Base-by-base conservation (phyloP, 331 rosid species). In the Rhamnella rubrinervis region DNA sequence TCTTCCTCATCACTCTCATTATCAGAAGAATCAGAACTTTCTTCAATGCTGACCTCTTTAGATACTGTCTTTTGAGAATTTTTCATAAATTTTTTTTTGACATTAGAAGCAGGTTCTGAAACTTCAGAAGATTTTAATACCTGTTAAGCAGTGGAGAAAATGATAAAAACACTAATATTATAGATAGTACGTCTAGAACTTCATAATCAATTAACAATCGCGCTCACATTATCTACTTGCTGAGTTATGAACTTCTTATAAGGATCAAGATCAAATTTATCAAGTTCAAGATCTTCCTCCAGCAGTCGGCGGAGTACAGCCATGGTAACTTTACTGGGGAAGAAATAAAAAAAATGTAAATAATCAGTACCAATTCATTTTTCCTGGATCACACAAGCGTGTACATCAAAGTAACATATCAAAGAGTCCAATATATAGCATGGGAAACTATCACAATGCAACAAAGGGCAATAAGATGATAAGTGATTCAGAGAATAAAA, bases 201-300 rank as follows among this genome's bases (percentile, higher is more conserved):
- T 66, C 21, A 63, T 21, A 63, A 77, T 53, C 46, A 67, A 11
- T 46, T 38, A 66, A 74, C 62, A 68, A 70, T 76, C 61, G 39
- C 55, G 55, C 91, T 75, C 72, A 91, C 97, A 87, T 83, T 77
- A 40, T 95, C 98, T 68, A 95, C 77, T 72, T 89, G 85, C 55
- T 75, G 85, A 74, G 73, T 83, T 77, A 92, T 85, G 74, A 89
- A 77, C 81, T 89, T 88, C 82, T 92, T 92, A 67, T 1, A 71
- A 49, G 88, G 72, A 78, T 92, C 98, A 46, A 92, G 93, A 71
- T 83, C 50, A 78, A 70, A 61, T 65, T 69, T 72, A 66, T 79
- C 83, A 58, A 92, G 87, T 71, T 81, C 75, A 77, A 92, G 96
- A 80, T 92, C 98, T 78, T 75, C 80, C 85, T 92, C 98, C 82